phyloP scores from a whole-genome alignment of 1,284 basidiomycete genomes.

The Leccinum pallidistipes region DNA sequence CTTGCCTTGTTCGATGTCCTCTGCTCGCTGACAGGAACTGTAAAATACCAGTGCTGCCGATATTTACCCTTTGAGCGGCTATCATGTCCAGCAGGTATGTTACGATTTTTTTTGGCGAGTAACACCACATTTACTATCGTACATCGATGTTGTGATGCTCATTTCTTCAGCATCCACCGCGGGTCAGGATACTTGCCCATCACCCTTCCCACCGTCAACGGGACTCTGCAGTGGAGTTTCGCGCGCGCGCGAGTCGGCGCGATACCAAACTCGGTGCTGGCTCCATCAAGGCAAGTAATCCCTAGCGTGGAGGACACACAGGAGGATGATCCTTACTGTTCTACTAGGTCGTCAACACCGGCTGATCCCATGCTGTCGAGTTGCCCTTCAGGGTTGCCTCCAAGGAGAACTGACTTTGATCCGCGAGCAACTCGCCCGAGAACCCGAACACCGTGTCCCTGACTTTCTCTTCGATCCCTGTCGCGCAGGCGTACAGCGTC shows the following conservation, averaged over 20 bases:
- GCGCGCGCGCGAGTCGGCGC: slow-evolving; percentile 18
- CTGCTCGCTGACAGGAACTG: slow-evolving; percentile 10
- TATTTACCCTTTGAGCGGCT: slow-evolving; percentile 61
- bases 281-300: slow-evolving; percentile 53
- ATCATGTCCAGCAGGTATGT: slow-evolving; percentile 61
- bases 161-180: slow-evolving; percentile 63
- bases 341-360: slow-evolving; percentile 54
- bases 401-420: slow-evolving; percentile 26
- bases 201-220: slow-evolving; percentile 48
- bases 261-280: slow-evolving; percentile 39
- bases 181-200: slow-evolving; percentile 65
- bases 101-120: background rate
- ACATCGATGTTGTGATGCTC: slow-evolving; percentile 1
- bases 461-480: slow-evolving; percentile 42
- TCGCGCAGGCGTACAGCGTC: slow-evolving; percentile 56
- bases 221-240: slow-evolving; percentile 41
- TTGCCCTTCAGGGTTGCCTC: slow-evolving; percentile 54
- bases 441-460: slow-evolving; percentile 50
- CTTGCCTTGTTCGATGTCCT: background rate
- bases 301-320: background rate
- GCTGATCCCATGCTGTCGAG: slow-evolving; percentile 43
- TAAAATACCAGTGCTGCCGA: slow-evolving; percentile 43
- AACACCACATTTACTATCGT: too few relatives aligned
- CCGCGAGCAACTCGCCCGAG: slow-evolving; percentile 54
- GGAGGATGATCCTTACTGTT: background rate